Conservation (phyloP, 1,139 yeast species). For the Schizosaccharomyces versatilis region DNA sequence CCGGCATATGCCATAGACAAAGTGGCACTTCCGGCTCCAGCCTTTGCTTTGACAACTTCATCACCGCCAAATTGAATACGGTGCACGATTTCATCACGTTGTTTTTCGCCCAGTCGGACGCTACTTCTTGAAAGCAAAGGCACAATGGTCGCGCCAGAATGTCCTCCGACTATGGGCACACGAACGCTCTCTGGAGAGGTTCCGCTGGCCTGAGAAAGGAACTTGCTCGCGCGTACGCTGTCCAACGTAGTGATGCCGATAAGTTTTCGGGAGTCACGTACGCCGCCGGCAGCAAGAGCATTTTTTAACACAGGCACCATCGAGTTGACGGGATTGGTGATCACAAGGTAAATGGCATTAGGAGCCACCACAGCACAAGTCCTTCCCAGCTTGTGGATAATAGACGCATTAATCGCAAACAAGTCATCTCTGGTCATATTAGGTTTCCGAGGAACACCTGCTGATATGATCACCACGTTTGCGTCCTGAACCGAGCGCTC, state of each 20-base stretch:
- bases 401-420: slow-evolving; percentile 91
- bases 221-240: slow-evolving; percentile 80
- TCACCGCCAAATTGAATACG: slow-evolving; percentile 98
- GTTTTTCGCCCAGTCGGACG: slow-evolving; percentile 28
- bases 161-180: slow-evolving; percentile 73
- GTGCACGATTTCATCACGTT: slow-evolving; percentile 52
- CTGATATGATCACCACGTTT: slow-evolving; percentile 84
- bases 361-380: slow-evolving; percentile 76
- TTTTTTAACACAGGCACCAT: slow-evolving; percentile 96
- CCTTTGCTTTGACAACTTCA: slow-evolving; percentile 94
- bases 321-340: slow-evolving; percentile 95
- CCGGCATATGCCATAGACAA: slow-evolving; percentile 98
- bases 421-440: slow-evolving; percentile 42
- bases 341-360: slow-evolving; percentile 65
- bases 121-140: slow-evolving; percentile 65
- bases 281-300: slow-evolving; percentile 67
- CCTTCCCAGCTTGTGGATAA: slow-evolving; percentile 76
- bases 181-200: slow-evolving; percentile 30
- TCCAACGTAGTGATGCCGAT: slow-evolving; percentile 96
- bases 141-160: slow-evolving; percentile 94
- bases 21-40: slow-evolving; percentile 97
- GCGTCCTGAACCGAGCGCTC: slow-evolving; percentile 54
- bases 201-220: slow-evolving; percentile 46
- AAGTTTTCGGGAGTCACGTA: slow-evolving; percentile 73
- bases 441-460: slow-evolving; percentile 89